A percentile compares a stretch with the other conserved stretches of the same genome.
Evolutionary conservation across 164 flowering plant genomes (phyloP).

Genomic region (Pachysandra terminalis): DNA sequence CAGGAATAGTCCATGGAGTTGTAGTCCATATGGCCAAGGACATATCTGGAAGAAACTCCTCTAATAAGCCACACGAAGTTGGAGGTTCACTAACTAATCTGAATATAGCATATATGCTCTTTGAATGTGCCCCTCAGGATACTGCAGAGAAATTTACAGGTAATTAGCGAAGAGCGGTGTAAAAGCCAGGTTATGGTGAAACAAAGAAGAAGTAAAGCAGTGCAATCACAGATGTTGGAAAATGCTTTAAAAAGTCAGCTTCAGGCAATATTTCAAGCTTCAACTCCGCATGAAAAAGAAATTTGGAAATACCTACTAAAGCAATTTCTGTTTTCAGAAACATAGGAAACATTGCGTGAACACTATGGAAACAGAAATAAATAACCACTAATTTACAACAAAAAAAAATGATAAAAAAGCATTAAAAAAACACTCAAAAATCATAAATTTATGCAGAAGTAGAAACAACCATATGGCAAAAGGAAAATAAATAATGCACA

Average conservation of each 20-base stretch:
- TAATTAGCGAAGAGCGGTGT: not conserved
- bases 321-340: no score
- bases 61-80: conserved; percentile 39
- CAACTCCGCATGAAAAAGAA: no score
- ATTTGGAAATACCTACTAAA: no score
- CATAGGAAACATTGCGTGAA: not conserved
- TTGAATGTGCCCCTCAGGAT: conserved; percentile 95
- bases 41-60: conserved; percentile 76
- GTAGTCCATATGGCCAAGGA: conserved; percentile 95
- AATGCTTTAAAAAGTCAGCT: no score
- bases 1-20: conserved; percentile 99
- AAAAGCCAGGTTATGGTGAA: not conserved
- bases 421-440: no score
- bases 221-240: not conserved
- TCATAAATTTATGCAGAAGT: no score
- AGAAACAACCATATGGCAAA: no score
- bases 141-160: conserved; percentile 44
- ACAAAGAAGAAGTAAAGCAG: not conserved
- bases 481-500: no score
- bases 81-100: conserved; percentile 56
- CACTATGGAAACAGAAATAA: not conserved
- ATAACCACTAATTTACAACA: not conserved
- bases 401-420: no score
- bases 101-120: conserved; percentile 84
- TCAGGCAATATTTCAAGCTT: no score